Base-by-base conservation (phyloP, 2,329 filamentous ascomycete species). In the Phialophora tarda region DNA sequence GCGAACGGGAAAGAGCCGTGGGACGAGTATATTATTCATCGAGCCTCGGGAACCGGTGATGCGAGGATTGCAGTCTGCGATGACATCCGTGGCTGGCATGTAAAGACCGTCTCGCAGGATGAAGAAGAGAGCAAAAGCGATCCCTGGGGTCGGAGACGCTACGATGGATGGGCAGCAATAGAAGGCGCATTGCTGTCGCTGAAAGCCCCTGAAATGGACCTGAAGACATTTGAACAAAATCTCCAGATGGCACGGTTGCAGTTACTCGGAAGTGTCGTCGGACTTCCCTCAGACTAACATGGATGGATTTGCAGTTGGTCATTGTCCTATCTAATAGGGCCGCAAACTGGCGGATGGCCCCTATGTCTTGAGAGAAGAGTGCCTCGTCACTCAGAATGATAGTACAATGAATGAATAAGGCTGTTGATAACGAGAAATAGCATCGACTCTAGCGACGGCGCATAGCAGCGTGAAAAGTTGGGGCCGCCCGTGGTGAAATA, bases 1-100 rank as follows among this genome's bases (percentile, higher is more conserved):
- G 71, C 71, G 1, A 24, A 64, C 11, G 62, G 61, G 14, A 8
- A 64, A 41, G 56, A 47, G 26, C 65, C 65, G 6, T 67, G 65
- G 65, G 65, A 67, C n/a, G 56, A 44, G 55, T 62, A 67, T 50
- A 5, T 54, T 14, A 34, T 59, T 11, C 26, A 47, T 56, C 50
- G 54, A 56, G 28, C 53, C 38, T 55, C 47, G 14, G 50, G 17
- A 21, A 59, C 41, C 5, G 30, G 21, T n/a, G n/a, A 47, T 4
- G 62, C 55, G 6, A 58, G 30, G 54, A 59, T 61, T 21, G 60
- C 62, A 10, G 53, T 70, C 41, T 61, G 54, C 12, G 62, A 60
- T 41, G 68, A 66, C 26, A 24, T 59, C 23, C 28, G 57, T 21
- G 65, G 65, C 5, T 67, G 65, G 61, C 53, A 57, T n/a, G 56